Evolutionary conservation across 2,329 filamentous ascomycete genomes (phyloP), one percentile per base, ranked within the genome.

Genomic region (Ceratocystis diversiconidia): DNA sequence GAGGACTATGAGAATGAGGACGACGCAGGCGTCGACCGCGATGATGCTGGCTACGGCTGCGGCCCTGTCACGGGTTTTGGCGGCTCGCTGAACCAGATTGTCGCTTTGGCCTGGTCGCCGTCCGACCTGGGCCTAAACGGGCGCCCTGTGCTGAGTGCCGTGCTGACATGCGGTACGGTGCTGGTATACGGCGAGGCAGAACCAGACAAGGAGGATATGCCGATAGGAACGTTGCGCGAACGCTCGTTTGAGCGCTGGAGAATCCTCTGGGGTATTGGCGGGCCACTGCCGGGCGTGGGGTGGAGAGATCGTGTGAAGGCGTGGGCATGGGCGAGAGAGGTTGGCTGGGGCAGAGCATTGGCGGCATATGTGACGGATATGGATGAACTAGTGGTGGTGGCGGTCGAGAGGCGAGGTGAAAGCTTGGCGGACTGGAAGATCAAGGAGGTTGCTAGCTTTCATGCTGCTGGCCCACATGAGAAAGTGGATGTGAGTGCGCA

Each of bases 61-160:
- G 78, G 78, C 2, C 69, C 75, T 1, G 76, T 82, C 46, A 79
- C 79, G 0, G 77, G 77, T 17, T 75, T 76, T 1, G 81, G 80
- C 3, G 75, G 75, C 60, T 78, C 79, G 2, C 75, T 85, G 69
- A 83, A 81, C 68, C 82, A 85, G 69, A 77, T 81, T 17, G 76
- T 83, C 15, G 73, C 75, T 7, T 69, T 84, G 22, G 79, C 77
- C 61, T 85, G 82, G 82, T 84, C 82, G n/a, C 82, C 82, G 0
- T 73, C 73, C n/a, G 80, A 80, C 1, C 72, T 85, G n/a, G 82
- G 82, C 1, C 76, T 77, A 50, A 82, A 83, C 69, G 71, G 76
- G 6, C 76, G 82, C 1, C 77, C 82, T 0, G 76, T 83, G 4
- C 73, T 85, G 43, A 77, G 74, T 15, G 78, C 79, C 3, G 71